Evolutionary conservation across 1,139 yeast genomes (phyloP), one percentile per base, ranked within the genome.

Genomic region (Blastobotrys petasosporus): DNA sequence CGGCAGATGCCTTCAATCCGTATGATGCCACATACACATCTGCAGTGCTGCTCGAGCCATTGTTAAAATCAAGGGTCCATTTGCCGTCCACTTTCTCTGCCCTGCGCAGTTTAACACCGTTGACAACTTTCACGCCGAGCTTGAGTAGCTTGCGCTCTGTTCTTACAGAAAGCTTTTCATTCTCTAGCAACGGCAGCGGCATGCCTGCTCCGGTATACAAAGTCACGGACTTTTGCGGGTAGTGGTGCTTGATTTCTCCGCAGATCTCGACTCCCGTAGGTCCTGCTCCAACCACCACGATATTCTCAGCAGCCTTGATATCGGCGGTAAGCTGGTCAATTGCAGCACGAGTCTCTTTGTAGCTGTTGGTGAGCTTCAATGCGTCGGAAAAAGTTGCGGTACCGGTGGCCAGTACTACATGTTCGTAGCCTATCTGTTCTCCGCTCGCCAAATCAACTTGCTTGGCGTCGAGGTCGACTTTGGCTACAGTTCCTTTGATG

Each of bases 251-350:
- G 37, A 61, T 43, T 41, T 86, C 95, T 63, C 90, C 94, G 50
- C 94, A 94, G 47, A 83, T 77, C 67, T 86, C 95, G 49, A 85
- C 94, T 68, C 94, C 95, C 39, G 95, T 85, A 63, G 94, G 92
- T 56, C 95, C 95, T 71, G 94, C 95, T 60, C 95, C 95, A 60
- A 88, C 85, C 53, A 85, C 87, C 50, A 84, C 88, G 58, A 85
- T 74, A 37, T 81, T 76, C 62, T 83, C 71, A 54, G 87, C 75
- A 70, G 87, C 75, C 67, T 78, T 77, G 69, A 94, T 76, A 63
- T 82, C 87, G 62, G 75, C 73, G 47, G 88, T 85, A 59, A 84
- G 74, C 55, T 80, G 70, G 65, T 82, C 78, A 37, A 94, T 85
- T 56, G 81, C 85, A 66, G 83, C 87, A 54, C 83, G 75, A 54